phyloP scores from a whole-genome alignment of 73 alveolate genomes.

The Tetrahymena elliotti region DNA sequence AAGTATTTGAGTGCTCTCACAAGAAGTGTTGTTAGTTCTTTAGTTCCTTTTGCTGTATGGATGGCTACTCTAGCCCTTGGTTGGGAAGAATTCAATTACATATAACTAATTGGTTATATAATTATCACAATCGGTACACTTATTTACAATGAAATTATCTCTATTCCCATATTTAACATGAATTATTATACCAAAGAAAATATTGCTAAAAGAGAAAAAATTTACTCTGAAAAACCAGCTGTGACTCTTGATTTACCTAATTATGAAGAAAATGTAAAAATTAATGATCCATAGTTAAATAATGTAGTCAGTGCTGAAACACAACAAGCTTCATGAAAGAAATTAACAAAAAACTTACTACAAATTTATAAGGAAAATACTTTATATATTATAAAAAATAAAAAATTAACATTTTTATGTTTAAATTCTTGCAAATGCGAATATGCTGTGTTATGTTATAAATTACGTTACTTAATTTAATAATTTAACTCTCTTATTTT shows the following conservation, averaged over 20 bases:
- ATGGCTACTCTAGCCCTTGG: constrained; percentile 59
- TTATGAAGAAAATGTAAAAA: background rate
- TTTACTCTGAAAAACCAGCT: background rate
- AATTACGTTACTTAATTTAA: no score
- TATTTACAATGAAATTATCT: constrained; percentile 71
- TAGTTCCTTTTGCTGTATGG: constrained; percentile 82
- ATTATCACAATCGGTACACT: constrained; percentile 77
- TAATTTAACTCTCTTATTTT: no score
- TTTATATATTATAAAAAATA: no score
- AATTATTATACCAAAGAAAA: background rate
- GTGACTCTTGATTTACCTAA: background rate
- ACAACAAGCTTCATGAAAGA: background rate
- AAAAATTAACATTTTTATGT: no score
- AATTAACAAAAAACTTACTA: background rate
- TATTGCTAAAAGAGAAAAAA: background rate
- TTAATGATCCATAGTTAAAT: background rate
- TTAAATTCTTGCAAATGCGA: no score
- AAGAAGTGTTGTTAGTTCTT: constrained; percentile 69
- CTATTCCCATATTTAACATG: background rate
- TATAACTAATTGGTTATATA: constrained; percentile 80
- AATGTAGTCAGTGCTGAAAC: background rate
- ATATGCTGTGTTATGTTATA: no score
- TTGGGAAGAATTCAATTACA: constrained; percentile 63
- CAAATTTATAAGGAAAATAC: no score
- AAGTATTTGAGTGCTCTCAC: constrained; percentile 75